phyloP scores from a whole-genome alignment of 2,329 filamentous ascomycete species.

The Amylocarpus encephaloides region DNA sequence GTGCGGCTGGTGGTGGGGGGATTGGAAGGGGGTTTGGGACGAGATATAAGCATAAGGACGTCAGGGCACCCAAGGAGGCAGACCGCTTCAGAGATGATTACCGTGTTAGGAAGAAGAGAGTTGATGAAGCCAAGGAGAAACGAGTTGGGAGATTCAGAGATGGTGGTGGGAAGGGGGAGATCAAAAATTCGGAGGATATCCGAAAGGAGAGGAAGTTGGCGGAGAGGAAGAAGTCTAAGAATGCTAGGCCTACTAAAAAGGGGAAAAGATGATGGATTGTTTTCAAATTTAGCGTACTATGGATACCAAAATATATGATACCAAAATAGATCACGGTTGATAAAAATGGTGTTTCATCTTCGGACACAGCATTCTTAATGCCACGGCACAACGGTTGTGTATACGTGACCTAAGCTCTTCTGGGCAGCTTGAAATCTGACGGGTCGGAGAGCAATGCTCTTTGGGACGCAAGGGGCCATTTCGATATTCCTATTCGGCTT shows the following conservation, averaged over 20 bases:
- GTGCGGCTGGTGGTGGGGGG: slow-evolving; percentile 28
- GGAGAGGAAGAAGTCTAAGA: slow-evolving; percentile 78
- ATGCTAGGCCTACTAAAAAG: slow-evolving; percentile 71
- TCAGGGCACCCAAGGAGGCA: slow-evolving; percentile 84
- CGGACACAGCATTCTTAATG: no score
- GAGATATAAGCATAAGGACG: slow-evolving; percentile 78
- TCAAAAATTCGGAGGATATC: slow-evolving; percentile 79
- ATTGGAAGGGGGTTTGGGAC: slow-evolving; percentile 39
- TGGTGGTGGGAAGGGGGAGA: slow-evolving; percentile 66
- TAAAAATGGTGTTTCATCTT: no score
- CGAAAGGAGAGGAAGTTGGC: slow-evolving; percentile 72
- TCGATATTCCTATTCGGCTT: no score
- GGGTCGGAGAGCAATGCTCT: no score
- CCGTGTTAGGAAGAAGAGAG: slow-evolving; percentile 81
- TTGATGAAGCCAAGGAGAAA: slow-evolving; percentile 81
- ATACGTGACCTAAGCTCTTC: no score
- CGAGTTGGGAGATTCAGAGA: slow-evolving; percentile 68
- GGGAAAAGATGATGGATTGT: slow-evolving; percentile 22
- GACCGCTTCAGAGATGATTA: slow-evolving; percentile 92
- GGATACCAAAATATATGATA: no score
- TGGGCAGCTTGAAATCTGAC: no score
- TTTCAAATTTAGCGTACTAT: no score
- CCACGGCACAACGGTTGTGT: no score
- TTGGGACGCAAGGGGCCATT: no score
- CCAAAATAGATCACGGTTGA: no score